These are phyloP conservation scores for Astrothelium macrocarpum DNA, from an alignment of 495 filamentous ascomycete species.

Conservation along the genomic window DNA sequence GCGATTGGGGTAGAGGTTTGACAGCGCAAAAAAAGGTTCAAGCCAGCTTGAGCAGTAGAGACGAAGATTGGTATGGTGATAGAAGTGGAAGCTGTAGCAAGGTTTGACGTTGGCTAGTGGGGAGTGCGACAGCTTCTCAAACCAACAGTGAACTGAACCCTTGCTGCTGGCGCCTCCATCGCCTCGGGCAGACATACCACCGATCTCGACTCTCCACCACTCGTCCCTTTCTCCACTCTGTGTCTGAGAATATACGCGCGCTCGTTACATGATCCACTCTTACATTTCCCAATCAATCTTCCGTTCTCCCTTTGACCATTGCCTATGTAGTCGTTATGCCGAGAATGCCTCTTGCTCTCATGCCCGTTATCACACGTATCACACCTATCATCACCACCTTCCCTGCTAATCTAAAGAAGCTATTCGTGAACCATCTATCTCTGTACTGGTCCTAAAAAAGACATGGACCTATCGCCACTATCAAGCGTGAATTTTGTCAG, in stretches of 20 bases:
- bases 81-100: not conserved
- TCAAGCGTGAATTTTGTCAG: no score
- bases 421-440: no score
- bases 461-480: no score
- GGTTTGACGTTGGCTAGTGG: conserved; percentile 1
- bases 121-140: conserved; percentile 5
- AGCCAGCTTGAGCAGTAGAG: conserved; percentile 5
- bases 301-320: not conserved
- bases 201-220: not conserved
- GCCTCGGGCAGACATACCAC: not conserved
- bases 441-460: no score
- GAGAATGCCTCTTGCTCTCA: not conserved
- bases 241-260: conserved; percentile 5
- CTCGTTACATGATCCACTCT: not conserved
- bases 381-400: no score
- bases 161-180: not conserved
- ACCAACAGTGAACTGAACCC: conserved; percentile 8
- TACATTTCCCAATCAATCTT: not conserved
- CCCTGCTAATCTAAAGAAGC: no score
- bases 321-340: not conserved
- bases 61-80: conserved; percentile 4
- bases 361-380: not conserved
- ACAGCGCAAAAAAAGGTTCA: not conserved
- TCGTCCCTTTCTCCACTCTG: not conserved
- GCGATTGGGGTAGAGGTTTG: not conserved